phyloP scores from a whole-genome alignment of 257 asterid species.

The Fraxinus anomala region DNA sequence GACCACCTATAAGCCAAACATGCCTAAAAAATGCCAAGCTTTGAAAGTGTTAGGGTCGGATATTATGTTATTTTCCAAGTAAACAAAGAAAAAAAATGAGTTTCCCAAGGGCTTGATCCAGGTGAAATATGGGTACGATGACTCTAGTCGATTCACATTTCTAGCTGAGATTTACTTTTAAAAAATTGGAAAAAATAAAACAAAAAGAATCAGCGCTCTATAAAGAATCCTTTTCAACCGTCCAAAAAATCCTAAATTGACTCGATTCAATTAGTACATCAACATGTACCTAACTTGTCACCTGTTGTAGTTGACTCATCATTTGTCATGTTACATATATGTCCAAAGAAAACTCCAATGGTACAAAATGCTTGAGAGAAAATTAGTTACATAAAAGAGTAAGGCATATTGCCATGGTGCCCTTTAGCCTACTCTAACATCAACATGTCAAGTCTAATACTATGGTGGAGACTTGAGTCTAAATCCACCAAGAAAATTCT shows the following conservation, averaged over 20 bases:
- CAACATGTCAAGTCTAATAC: slow-evolving; percentile 9
- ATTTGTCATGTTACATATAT: neutral
- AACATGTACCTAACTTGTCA: neutral
- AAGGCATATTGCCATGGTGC: slow-evolving; percentile 16
- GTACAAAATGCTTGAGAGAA: slow-evolving; percentile 10
- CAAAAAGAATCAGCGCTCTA: neutral
- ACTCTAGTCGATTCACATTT: neutral
- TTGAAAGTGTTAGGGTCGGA: no score
- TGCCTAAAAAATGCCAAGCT: no score
- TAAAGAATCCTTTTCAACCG: neutral
- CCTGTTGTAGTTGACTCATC: neutral
- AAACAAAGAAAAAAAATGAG: no score
- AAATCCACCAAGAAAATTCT: slow-evolving; percentile 19
- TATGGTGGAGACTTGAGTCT: slow-evolving; percentile 21
- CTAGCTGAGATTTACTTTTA: neutral
- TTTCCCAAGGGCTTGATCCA: neutral
- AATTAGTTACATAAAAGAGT: slow-evolving; percentile 7
- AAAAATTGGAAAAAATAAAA: no score
- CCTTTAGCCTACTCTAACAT: slow-evolving; percentile 15
- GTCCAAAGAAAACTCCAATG: slow-evolving; percentile 15
- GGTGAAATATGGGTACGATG: neutral
- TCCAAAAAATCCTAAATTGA: neutral
- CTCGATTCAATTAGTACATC: neutral
- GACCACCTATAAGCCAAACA: no score
- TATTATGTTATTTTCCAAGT: neutral